phyloP scores from a whole-genome alignment of 2,329 filamentous ascomycete species.

The Trichoderma sp. region DNA sequence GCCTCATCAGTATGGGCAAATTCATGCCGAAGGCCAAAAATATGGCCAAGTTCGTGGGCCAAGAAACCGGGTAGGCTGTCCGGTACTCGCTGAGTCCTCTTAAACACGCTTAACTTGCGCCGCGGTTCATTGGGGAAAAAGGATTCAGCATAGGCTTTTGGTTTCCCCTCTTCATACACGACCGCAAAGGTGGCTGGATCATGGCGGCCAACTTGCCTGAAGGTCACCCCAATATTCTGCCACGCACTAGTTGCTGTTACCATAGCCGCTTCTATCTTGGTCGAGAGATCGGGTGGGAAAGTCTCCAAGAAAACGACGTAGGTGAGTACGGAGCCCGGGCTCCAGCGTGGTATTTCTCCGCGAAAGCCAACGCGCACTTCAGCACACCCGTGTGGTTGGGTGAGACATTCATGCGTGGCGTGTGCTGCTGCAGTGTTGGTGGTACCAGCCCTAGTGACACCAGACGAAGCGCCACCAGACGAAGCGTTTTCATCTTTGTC shows the following conservation, averaged over 20 bases:
- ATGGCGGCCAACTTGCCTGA: neutral
- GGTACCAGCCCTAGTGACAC: neutral
- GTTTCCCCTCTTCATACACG: neutral
- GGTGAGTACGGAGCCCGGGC: neutral
- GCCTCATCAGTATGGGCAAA: neutral
- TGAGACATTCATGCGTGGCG: neutral
- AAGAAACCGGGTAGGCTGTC: neutral
- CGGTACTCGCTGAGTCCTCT: too few relatives aligned
- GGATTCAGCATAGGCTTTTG: neutral
- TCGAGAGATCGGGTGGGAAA: neutral
- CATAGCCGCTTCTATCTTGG: neutral
- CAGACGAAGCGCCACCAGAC: too few relatives aligned
- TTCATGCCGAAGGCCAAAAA: neutral
- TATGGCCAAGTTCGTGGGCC: neutral
- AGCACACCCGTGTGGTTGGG: neutral
- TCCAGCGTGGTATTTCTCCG: neutral
- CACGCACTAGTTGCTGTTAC: neutral
- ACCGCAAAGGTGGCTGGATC: neutral
- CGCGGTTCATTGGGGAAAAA: neutral
- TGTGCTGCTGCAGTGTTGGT: neutral
- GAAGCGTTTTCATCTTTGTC: too few relatives aligned
- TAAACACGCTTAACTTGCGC: neutral
- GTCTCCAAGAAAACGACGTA: neutral
- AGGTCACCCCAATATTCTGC: neutral
- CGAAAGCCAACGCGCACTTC: neutral